Base-by-base conservation (phyloP, 1,284 basidiomycete species). In the Pseudozyma sp. region DNA sequence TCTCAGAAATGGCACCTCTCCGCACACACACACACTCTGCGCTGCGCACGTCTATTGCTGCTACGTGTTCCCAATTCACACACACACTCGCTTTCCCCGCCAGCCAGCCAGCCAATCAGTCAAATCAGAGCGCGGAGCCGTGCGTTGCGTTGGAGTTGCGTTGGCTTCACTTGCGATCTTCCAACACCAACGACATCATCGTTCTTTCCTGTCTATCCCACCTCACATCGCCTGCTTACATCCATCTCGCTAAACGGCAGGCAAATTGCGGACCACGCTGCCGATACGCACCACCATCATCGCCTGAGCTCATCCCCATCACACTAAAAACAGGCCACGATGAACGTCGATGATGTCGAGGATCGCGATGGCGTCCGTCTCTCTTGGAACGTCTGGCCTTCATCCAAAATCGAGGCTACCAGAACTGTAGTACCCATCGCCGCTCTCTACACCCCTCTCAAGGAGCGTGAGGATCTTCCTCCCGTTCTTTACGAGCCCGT, bases 341-440 rank as follows among this genome's bases (percentile, higher is more conserved):
- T 76, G 74, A 76, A 84, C 64, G 83, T 84, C 52, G 83, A 85
- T 78, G 83, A 84, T 73, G 84, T 85, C 68, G 85, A 85, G 70
- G 85, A 85, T 69, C 80, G 84, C 64, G 85, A 85, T 76, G 85
- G 85, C 61, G 80, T 85, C 50, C 79, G 85, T 38, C 83, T 86
- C 81, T 96, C 94, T 63, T 98, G 96, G 96, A 99, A 99, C 86
- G 94, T 95, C 64, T 99, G 95, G 94, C 95, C 96, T 1, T 95
- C 95, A 44, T 95, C 94, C 73, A 91, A 95, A 80, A 94, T 98
- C 87, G 97, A 99, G 87, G 94, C 95, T 10, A 98, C 95, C 47
- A 89, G 97, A 78, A 99, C 95, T 12, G 97, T 99, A 51, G 96
- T 99, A 8, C 96, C 96, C 77, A 97, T 99, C 83, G 92, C 95